Percentiles rank a stretch among this genome's conserved stretches.
Evolutionary conservation across 208 protist species (phyloP).

Genomic region (Acanthamoeba triangularis): DNA sequence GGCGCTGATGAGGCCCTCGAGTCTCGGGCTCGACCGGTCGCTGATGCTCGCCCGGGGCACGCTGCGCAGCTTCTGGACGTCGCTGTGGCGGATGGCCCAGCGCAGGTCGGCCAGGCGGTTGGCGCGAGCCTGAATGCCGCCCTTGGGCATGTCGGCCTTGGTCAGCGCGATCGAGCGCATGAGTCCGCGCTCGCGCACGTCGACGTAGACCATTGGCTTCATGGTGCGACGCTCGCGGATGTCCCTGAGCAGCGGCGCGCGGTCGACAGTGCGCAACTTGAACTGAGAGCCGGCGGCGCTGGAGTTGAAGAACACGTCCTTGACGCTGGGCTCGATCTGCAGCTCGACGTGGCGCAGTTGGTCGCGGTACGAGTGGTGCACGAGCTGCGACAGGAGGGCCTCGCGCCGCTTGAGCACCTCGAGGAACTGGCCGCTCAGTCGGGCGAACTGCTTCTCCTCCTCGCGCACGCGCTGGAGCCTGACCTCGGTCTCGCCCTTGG

Average conservation of each 20-base stretch:
- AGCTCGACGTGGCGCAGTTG: conserved; percentile 18
- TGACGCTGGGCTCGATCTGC: background rate
- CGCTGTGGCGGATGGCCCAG: conserved; percentile 6
- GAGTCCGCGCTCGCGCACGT: conserved; percentile 20
- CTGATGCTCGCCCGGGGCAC: background rate
- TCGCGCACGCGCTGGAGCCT: background rate
- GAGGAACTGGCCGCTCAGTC: background rate
- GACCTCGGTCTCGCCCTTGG: conserved; percentile 5
- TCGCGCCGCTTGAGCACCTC: background rate
- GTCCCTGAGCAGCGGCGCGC: background rate
- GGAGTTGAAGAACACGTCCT: background rate
- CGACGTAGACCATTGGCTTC: conserved; percentile 7
- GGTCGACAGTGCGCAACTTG: background rate
- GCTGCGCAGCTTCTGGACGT: background rate
- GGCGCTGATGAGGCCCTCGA: background rate
- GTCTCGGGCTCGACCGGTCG: background rate
- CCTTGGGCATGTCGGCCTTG: background rate
- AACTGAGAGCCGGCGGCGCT: no score
- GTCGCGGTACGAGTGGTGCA: background rate
- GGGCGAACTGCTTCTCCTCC: background rate
- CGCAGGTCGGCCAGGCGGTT: background rate
- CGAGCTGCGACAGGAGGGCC: background rate
- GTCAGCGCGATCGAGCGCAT: background rate
- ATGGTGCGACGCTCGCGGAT: background rate
- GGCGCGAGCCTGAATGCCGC: background rate